Evolutionary conservation across 768 basidiomycete species (phyloP).

Genomic region (Russula sp.): DNA sequence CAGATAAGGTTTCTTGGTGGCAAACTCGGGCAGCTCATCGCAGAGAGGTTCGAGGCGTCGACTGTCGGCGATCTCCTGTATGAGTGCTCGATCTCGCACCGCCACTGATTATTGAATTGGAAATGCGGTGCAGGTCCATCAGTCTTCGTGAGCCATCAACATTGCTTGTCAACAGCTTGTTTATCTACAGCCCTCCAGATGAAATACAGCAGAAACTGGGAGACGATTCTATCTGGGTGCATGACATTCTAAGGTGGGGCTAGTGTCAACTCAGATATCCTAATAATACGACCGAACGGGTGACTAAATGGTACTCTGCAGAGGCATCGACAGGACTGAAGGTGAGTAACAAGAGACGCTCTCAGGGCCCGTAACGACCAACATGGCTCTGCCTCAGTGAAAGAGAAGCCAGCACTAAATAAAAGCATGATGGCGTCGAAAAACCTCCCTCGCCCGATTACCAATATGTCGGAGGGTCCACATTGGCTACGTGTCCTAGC

Average conservation of each 20-base stretch:
- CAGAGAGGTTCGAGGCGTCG: constrained; percentile 81
- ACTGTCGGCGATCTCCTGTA: constrained; percentile 90
- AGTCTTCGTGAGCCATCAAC: constrained; percentile 41
- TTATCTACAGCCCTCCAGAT: constrained; percentile 3
- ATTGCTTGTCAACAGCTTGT: neutral
- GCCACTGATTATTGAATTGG: neutral
- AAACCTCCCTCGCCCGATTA: constrained; percentile 78
- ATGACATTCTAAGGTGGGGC: constrained; percentile 76
- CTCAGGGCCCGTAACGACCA: neutral
- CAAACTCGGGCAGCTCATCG: constrained; percentile 84
- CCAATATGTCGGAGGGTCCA: constrained; percentile 63
- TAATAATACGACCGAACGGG: neutral
- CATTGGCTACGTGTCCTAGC: constrained; percentile 92
- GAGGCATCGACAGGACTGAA: constrained; percentile 85
- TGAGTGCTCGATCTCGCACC: constrained; percentile 28
- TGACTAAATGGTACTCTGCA: constrained; percentile 26
- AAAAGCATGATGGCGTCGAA: constrained; percentile 98
- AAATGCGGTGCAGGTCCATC: constrained; percentile 41
- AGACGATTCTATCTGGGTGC: constrained; percentile 85
- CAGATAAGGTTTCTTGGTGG: constrained; percentile 94
- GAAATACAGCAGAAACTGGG: constrained; percentile 63
- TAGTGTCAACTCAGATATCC: neutral
- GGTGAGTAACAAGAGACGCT: constrained; percentile 39
- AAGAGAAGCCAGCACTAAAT: constrained; percentile 68
- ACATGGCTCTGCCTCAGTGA: constrained; percentile 48